Conservation (phyloP, 257 asterid species). For the Solanum virginianum region DNA sequence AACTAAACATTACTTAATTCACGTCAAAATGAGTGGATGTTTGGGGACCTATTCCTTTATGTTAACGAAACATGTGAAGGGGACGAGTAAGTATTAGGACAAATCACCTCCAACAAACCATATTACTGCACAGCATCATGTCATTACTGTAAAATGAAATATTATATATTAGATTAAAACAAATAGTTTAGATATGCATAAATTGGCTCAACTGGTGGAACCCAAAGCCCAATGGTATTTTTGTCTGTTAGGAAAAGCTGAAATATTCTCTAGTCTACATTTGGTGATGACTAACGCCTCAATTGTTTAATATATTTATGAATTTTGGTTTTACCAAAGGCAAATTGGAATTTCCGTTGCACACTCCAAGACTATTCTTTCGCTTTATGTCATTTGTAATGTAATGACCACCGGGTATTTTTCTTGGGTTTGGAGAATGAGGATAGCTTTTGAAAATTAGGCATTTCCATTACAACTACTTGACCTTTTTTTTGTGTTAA, state of each 20-base stretch:
- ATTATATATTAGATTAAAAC: background rate
- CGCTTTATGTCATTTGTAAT: background rate
- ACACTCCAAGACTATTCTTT: slow-evolving; percentile 6
- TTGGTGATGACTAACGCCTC: slow-evolving; percentile 18
- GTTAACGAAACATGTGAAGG: background rate
- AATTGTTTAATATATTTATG: background rate
- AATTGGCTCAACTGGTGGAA: slow-evolving; percentile 32
- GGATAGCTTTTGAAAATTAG: background rate
- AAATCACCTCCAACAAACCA: background rate
- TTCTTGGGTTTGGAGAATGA: slow-evolving; percentile 8
- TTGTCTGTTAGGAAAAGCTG: slow-evolving; percentile 86
- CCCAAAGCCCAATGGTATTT: slow-evolving; percentile 47
- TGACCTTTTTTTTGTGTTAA: background rate
- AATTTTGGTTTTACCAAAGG: background rate
- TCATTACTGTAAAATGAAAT: background rate
- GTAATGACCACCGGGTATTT: background rate
- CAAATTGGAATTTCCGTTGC: slow-evolving; percentile 17
- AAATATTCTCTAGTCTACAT: slow-evolving; percentile 72
- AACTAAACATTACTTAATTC: background rate
- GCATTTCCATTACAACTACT: background rate
- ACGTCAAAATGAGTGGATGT: background rate
- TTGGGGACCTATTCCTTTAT: too few species aligned
- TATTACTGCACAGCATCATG: background rate
- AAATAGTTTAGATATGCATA: slow-evolving; percentile 13
- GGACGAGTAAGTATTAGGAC: background rate